Base-by-base conservation (phyloP, 257 asterid species). In the Lantana camara region DNA sequence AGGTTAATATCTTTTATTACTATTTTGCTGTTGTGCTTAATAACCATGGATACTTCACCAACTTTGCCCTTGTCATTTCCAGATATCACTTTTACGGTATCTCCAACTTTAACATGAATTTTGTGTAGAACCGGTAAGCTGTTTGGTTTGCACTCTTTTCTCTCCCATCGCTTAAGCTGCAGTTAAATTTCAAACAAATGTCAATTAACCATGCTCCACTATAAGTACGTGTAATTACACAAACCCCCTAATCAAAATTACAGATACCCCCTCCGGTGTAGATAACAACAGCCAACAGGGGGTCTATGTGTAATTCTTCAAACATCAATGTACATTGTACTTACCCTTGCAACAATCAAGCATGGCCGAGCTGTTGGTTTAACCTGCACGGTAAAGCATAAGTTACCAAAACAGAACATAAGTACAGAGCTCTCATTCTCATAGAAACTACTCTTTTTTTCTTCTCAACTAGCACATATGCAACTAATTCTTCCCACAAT, bases 111-210 rank as follows among this genome's bases (percentile, higher is more conserved):
- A 17, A 90, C 99, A 54, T 94, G 99, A 91, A 94, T 84, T 68
- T 94, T 90, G 48, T 86, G 97, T 29, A 90, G 80, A 64, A 80
- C 83, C 0, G 99, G 99, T 38, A 94, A 83, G 71, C 99, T 88
- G 95, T 94, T 94, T 54, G 96, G 90, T 73, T 86, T 94, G 89
- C 99, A 90, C 46, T 94, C 85, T 74, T 90, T 94, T 76, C 96
- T 67, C 69, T 94, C 99, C 97, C 97, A 94, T 70, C 79, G 77
- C 75, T 90, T 94, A 59, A 90, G 75, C 99, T 94, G 85, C 59
- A 64, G 52, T 38, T 34, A 44, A 38, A 64, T 60, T 65, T 65
- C 14, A 53, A 56, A 19, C 34, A 20, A 23, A 46, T 40, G 24
- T 35, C 40, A 35, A 35, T 35, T 4, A 4, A 9, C 40, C 4